Evolutionary conservation across 441 rosid species (phyloP).

Genomic region (Bocquillonia castaneifolia): DNA sequence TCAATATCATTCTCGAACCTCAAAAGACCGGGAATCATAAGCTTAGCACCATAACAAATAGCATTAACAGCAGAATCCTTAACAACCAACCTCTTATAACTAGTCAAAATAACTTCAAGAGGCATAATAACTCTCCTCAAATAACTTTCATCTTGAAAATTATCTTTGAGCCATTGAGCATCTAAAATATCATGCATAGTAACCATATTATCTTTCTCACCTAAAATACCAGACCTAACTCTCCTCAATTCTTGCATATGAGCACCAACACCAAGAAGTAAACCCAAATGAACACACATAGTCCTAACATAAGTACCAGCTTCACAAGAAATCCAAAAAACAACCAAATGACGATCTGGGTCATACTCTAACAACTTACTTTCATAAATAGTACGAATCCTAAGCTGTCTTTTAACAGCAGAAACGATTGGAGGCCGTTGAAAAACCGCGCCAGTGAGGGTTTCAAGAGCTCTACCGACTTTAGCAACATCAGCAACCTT

Average conservation of each 20-base stretch:
- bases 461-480: conserved; percentile 80
- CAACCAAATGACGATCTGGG: conserved; percentile 70
- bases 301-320: conserved; percentile 95
- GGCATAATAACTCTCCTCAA: conserved; percentile 91
- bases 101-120: conserved; percentile 71
- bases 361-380: conserved; percentile 89
- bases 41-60: conserved; percentile 84
- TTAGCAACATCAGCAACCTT: conserved; percentile 74
- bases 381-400: conserved; percentile 80
- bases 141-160: conserved; percentile 56
- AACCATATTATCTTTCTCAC: conserved; percentile 92
- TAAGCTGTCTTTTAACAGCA: conserved; percentile 88
- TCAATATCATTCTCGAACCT: conserved; percentile 90
- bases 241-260: conserved; percentile 96
- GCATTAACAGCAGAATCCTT: conserved; percentile 92
- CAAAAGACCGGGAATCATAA: conserved; percentile 85
- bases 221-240: conserved; percentile 81
- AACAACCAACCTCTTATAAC: conserved; percentile 86
- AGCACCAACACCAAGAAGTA: conserved; percentile 82
- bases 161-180: conserved; percentile 73
- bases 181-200: conserved; percentile 95
- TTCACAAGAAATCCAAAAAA: conserved; percentile 93
- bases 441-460: conserved; percentile 84
- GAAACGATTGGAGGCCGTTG: conserved; percentile 85
- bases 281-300: conserved; percentile 84